Percentiles rank a stretch among this genome's conserved stretches.
phyloP scores from a whole-genome alignment of 805 yeast species.

The Isabelozyma heimii region DNA sequence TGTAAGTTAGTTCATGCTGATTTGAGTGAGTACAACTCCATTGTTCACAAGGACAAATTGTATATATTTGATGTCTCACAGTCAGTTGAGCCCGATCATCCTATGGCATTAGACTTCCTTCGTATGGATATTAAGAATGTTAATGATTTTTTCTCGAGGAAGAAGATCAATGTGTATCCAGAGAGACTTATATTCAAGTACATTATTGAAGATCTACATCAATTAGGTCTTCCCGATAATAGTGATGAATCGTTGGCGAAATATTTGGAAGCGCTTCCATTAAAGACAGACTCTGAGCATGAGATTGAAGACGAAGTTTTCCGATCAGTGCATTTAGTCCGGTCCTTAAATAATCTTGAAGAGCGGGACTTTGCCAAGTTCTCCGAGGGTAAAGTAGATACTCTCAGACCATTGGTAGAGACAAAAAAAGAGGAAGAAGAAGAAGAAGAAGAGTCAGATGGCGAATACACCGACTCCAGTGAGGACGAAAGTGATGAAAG shows the following conservation, averaged over 20 bases:
- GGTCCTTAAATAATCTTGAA: conserved; percentile 79
- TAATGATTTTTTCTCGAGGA: conserved; percentile 76
- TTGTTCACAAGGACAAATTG: conserved; percentile 74
- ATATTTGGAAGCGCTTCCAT: conserved; percentile 51
- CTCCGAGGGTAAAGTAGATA: conserved; percentile 74
- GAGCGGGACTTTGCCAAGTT: conserved; percentile 87
- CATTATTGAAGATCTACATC: conserved; percentile 51
- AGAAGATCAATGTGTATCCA: conserved; percentile 71
- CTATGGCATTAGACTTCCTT: conserved; percentile 89
- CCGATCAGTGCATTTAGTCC: conserved; percentile 72
- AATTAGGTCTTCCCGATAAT: conserved; percentile 35
- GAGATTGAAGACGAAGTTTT: conserved; percentile 76
- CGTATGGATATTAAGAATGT: conserved; percentile 98
- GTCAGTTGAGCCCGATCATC: conserved; percentile 97
- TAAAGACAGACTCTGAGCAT: conserved; percentile 58
- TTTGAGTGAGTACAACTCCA: conserved; percentile 88
- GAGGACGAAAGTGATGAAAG: conserved; percentile 11
- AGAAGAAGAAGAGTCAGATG: conserved; percentile 22
- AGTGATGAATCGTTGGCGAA: conserved; percentile 39
- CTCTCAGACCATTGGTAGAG: conserved; percentile 61
- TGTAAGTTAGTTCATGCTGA: conserved; percentile 96
- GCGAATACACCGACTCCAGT: conserved; percentile 4
- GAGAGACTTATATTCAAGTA: conserved; percentile 82
- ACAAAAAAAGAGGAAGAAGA: conserved; percentile 19
- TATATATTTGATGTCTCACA: conserved; percentile 96